These are phyloP conservation scores for Penicillium canescens DNA, from an alignment of 495 filamentous ascomycete genomes.

Conservation along the genomic window DNA sequence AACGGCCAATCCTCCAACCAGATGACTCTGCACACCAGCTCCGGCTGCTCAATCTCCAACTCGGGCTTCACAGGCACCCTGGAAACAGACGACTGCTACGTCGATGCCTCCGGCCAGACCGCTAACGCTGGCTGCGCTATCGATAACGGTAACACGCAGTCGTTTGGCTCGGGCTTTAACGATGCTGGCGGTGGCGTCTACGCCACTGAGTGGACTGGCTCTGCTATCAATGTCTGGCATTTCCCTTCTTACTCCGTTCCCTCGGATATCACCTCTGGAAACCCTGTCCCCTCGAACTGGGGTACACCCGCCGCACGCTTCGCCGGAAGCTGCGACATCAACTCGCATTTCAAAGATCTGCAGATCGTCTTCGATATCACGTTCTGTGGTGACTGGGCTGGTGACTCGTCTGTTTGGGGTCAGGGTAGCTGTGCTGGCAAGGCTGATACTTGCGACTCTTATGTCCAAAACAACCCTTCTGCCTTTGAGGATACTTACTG, in stretches of 20 bases:
- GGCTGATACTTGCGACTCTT: conserved; percentile 57
- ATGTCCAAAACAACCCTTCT: conserved; percentile 60
- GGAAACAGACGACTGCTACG: conserved; percentile 51
- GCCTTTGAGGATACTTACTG: conserved; percentile 66
- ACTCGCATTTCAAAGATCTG: conserved; percentile 59
- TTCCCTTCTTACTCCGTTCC: conserved; percentile 53
- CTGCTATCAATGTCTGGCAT: conserved; percentile 63
- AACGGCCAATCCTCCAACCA: conserved; percentile 56
- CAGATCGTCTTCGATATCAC: conserved; percentile 70
- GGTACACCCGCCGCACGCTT: conserved; percentile 60
- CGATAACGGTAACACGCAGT: conserved; percentile 24
- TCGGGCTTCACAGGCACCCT: conserved; percentile 45
- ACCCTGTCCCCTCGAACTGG: conserved; percentile 61
- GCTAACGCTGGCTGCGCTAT: conserved; percentile 59
- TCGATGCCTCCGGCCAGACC: conserved; percentile 43
- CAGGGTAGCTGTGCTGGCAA: conserved; percentile 29
- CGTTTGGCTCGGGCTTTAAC: conserved; percentile 62
- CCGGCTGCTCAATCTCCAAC: conserved; percentile 55
- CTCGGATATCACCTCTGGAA: conserved; percentile 46
- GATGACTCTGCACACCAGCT: conserved; percentile 66
- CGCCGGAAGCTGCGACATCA: conserved; percentile 58
- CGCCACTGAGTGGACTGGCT: conserved; percentile 62
- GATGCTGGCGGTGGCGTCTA: conserved; percentile 57
- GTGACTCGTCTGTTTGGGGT: conserved; percentile 36
- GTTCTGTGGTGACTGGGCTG: conserved; percentile 68